Evolutionary conservation across 305 asterid genomes (phyloP).

Genomic region (Fraxinus nigra): DNA sequence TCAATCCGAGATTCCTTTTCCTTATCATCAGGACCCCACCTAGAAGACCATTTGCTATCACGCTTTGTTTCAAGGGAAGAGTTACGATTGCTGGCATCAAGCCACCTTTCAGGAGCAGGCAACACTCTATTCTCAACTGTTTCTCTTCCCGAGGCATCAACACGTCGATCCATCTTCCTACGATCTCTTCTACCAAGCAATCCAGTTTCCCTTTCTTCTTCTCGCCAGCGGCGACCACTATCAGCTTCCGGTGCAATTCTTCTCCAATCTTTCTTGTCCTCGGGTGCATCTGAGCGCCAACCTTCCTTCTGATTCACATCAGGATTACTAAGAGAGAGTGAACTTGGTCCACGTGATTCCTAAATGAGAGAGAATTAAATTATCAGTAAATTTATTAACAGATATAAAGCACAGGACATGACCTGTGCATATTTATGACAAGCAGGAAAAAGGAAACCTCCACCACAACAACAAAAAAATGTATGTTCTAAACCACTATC

Average conservation of each 20-base stretch:
- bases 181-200: constrained; percentile 94
- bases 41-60: constrained; percentile 87
- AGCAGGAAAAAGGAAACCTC: neutral
- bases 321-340: constrained; percentile 81
- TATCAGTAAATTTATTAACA: neutral
- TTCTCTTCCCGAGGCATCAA: constrained; percentile 70
- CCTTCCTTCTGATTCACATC: constrained; percentile 78
- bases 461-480: neutral
- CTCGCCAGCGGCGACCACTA: constrained; percentile 97
- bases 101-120: constrained; percentile 72
- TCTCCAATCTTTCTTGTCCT: constrained; percentile 90
- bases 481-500: neutral
- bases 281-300: constrained; percentile 70
- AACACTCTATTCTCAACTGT: constrained; percentile 58
- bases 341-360: constrained; percentile 86
- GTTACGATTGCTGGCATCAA: constrained; percentile 66
- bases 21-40: constrained; percentile 99
- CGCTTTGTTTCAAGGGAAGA: constrained; percentile 79
- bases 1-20: constrained; percentile 79
- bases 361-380: constrained; percentile 22
- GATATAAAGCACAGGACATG: neutral
- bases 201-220: constrained; percentile 99
- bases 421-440: neutral
- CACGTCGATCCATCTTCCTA: constrained; percentile 79
- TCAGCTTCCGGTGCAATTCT: constrained; percentile 61